A percentile compares a stretch with the other conserved stretches of the same genome.
phyloP scores from a whole-genome alignment of 2,329 filamentous ascomycete species.

The Neobulgaria alba region DNA sequence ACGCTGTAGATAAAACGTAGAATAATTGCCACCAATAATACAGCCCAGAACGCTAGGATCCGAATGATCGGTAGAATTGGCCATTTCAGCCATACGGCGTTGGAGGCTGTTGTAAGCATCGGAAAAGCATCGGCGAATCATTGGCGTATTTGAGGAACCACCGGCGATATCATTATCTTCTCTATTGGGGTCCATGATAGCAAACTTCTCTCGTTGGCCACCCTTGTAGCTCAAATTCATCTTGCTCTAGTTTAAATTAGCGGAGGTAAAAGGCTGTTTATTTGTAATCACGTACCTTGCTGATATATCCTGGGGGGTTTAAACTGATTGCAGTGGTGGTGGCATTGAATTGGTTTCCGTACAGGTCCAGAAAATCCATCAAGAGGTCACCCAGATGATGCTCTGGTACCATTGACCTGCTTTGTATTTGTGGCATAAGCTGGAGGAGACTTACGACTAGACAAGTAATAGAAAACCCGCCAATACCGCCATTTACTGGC shows the following conservation, averaged over 20 bases:
- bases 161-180: constrained; percentile 81
- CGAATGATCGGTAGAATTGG: constrained; percentile 23
- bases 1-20: constrained; percentile 62
- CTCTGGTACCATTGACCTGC: constrained; percentile 46
- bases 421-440: constrained; percentile 63
- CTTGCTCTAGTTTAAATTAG: too few relatives aligned
- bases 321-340: constrained; percentile 64
- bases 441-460: constrained; percentile 85
- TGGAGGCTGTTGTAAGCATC: constrained; percentile 51
- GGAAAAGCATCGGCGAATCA: constrained; percentile 63
- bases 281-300: constrained; percentile 52
- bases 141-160: constrained; percentile 62
- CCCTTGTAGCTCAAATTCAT: too few relatives aligned
- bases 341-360: constrained; percentile 74
- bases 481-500: constrained; percentile 81
- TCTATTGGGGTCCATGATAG: constrained; percentile 89
- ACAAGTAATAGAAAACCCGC: constrained; percentile 91
- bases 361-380: constrained; percentile 82
- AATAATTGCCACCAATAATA: constrained; percentile 72
- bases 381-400: constrained; percentile 73
- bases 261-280: neutral
- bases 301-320: constrained; percentile 63
- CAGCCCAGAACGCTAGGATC: constrained; percentile 50
- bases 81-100: constrained; percentile 47
- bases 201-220: constrained; percentile 55